Base-by-base conservation (phyloP, 306 rosid genomes). In the Medicago ruthenica region DNA sequence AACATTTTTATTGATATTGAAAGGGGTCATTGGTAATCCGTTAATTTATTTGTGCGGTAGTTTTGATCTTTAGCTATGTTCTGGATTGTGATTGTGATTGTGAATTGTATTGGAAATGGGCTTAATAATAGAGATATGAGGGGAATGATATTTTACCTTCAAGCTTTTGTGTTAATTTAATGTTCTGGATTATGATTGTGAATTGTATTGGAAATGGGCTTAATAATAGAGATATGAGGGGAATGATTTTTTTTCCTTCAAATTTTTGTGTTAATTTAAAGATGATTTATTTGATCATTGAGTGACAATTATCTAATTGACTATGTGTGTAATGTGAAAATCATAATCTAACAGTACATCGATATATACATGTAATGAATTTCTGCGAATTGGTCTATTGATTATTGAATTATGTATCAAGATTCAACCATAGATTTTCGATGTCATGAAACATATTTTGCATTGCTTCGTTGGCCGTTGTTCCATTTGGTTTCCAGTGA, bases 31-130 rank as follows among this genome's bases (percentile, higher is more conserved):
- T 61, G 39, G 8, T 53, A 75, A 67, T 67, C 27, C 16, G 58
- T 31, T 55, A 53, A 64, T 75, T 44, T 74, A 22, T 31, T 45
- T 69, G 39, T 61, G 67, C 54, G 8, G 39, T 8, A 40, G 75
- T 21, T 54, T 62, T 64, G 15, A 3, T 67, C 31, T 73, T 31
- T 50, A 31, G 77, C 18, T 54, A 14, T 61, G 8, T 36, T 70
- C 59, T 51, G 71, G 75, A 65, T 50, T 17, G 51, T 76, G 62
- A 17, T 50, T 16, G 50, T 75, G 62, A 17, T 34, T 34, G 51
- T 70, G 62, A 53, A 53, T 9, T 73, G 69, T 79, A 53, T 53
- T 63, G 39, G 69, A 76, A 71, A 47, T 36, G 22, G 51, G 15
- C 27, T 41, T 63, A 79, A 79, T 51, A 24, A 44, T 47, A 16